Conservation (phyloP, 1,284 basidiomycete species). For the Salmacisia buchloeana region DNA sequence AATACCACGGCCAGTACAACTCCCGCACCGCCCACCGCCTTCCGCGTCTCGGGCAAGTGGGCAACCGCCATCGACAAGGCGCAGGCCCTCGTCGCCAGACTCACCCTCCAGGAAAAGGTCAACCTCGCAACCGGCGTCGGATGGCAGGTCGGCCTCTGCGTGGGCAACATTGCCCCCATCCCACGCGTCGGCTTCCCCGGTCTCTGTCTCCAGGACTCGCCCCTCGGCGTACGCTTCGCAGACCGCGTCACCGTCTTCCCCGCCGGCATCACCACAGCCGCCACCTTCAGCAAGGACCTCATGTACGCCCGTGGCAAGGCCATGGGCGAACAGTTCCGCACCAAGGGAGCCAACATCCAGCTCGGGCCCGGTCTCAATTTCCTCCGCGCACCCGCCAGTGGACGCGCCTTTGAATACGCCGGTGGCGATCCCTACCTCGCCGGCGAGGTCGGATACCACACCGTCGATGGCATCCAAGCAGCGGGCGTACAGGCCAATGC, state of each 20-base stretch:
- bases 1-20: slow-evolving; percentile 2
- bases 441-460: slow-evolving; percentile 68
- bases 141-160: slow-evolving; percentile 27
- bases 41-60: slow-evolving; percentile 53
- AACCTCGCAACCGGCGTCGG: slow-evolving; percentile 52
- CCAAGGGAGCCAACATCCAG: slow-evolving; percentile 71
- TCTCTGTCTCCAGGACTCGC: slow-evolving; percentile 60
- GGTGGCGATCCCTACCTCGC: slow-evolving; percentile 68
- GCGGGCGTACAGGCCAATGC: slow-evolving; percentile 60
- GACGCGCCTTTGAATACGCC: slow-evolving; percentile 44
- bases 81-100: slow-evolving; percentile 45
- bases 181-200: slow-evolving; percentile 63
- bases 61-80: slow-evolving; percentile 60
- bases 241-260: slow-evolving; percentile 58
- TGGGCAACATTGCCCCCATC: slow-evolving; percentile 51
- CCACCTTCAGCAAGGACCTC: slow-evolving; percentile 66
- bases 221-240: slow-evolving; percentile 59
- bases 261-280: slow-evolving; percentile 66
- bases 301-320: slow-evolving; percentile 67
- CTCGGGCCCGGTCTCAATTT: slow-evolving; percentile 53
- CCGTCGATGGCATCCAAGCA: slow-evolving; percentile 67
- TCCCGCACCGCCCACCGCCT: slow-evolving; percentile 17
- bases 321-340: slow-evolving; percentile 71
- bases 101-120: slow-evolving; percentile 55
- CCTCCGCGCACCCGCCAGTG: slow-evolving; percentile 60